Evolutionary conservation across 306 rosid genomes (phyloP), one percentile per base, ranked within the genome.

Genomic region (Oemleria cerasiformis): DNA sequence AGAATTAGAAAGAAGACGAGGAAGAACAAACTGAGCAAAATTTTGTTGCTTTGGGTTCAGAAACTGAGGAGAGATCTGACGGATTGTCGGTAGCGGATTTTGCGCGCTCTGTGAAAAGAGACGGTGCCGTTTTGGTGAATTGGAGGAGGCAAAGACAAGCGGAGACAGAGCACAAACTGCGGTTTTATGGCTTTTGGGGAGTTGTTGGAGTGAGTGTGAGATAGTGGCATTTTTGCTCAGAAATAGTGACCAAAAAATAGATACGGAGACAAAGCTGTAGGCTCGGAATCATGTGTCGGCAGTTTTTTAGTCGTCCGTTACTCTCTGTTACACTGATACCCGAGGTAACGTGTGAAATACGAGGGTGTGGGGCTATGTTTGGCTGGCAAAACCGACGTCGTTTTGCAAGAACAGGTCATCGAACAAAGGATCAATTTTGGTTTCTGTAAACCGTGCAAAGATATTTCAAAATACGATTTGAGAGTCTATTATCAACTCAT

Each of bases 231-330:
- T 41, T 53, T 30, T 12, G 53, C 53, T 42, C 9, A 16, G 41
- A 53, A 39, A 19, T 13, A 40, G 63, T 12, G 40, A 20, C 9
- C 19, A 36, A 30, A 17, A 19, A 39, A 0, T 12, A 67, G 81
- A 76, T 21, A 75, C 73, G 73, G 75, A 3, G 36, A n/a, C 81
- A 71, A 63, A 73, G 61, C 79, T 61, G 5, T 2, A 68, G 79
- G 39, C 8, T 71, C 15, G 71, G 41, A 23, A 11, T 41, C 65
- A 42, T 63, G 78, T 78, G 86, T 78, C 81, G 73, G 81, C 79
- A 62, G 65, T 16, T 59, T 72, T 50, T 55, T 0, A 7, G 62
- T 12, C 34, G 21, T 63, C 80, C 74, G 41, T 30, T 55, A 34
- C 67, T 9, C 54, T 47, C 49, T 3, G 38, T n/a, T 53, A 40